Conservation (phyloP, 163 green algal species). For the Smithsoniella earleae region DNA sequence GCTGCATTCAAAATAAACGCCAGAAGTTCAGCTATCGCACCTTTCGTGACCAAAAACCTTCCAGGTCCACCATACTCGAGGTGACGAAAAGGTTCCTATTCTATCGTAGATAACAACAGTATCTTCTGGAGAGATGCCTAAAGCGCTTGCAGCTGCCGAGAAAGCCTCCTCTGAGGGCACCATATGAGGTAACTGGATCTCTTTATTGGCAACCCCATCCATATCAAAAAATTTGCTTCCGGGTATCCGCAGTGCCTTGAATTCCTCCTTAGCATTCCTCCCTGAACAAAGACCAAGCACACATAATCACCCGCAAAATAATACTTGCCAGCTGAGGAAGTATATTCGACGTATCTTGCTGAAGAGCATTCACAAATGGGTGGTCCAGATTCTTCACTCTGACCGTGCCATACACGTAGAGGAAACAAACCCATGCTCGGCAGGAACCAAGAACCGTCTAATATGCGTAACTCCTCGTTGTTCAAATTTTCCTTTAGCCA, state of each 20-base stretch:
- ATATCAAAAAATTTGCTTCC: slow-evolving; percentile 80
- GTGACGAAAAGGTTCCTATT: slow-evolving; percentile 65
- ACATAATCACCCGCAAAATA: not conserved
- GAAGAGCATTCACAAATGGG: not conserved
- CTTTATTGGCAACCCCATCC: slow-evolving; percentile 55
- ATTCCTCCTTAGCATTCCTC: slow-evolving; percentile 54
- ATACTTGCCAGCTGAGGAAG: not conserved
- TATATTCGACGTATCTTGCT: not conserved
- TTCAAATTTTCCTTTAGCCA: slow-evolving; percentile 47
- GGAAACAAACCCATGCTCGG: slow-evolving; percentile 44
- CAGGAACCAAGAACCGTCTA: slow-evolving; percentile 85
- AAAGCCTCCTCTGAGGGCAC: slow-evolving; percentile 70
- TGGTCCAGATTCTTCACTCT: too few relatives aligned
- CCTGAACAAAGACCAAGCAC: slow-evolving; percentile 31
- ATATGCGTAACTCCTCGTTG: slow-evolving; percentile 43
- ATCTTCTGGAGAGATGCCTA: slow-evolving; percentile 61
- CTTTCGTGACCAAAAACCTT: slow-evolving; percentile 57
- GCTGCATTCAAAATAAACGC: too few relatives aligned
- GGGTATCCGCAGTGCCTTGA: slow-evolving; percentile 54
- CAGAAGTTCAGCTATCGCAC: slow-evolving; percentile 33
- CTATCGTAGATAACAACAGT: slow-evolving; percentile 86
- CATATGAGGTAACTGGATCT: slow-evolving; percentile 78
- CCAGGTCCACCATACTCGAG: slow-evolving; percentile 79
- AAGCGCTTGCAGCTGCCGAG: slow-evolving; percentile 64
- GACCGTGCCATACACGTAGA: not conserved